These are phyloP conservation scores for Coemansia sp. DNA, from an alignment of 192 early-diverging fungal genomes.

Conservation along the genomic window DNA sequence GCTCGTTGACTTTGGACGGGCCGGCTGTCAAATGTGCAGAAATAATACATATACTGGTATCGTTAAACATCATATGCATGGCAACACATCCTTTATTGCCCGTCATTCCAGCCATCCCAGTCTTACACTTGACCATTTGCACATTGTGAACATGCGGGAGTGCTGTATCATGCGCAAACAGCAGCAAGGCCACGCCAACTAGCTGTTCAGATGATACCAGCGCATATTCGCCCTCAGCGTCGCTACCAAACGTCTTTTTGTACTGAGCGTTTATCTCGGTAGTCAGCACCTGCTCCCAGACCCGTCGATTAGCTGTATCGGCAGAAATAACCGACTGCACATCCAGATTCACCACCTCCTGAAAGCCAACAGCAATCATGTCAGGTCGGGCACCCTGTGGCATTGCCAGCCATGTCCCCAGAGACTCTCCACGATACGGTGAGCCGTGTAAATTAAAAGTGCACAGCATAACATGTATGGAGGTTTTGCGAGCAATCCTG, in stretches of 20 bases:
- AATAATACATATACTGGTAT: constrained; percentile 86
- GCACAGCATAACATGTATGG: constrained; percentile 72
- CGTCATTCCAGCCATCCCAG: constrained; percentile 91
- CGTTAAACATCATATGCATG: constrained; percentile 79
- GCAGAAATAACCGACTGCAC: constrained; percentile 65
- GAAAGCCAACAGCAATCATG: constrained; percentile 84
- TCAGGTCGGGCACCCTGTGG: constrained; percentile 60
- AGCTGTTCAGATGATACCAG: constrained; percentile 82
- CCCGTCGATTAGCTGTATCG: constrained; percentile 60
- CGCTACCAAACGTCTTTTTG: constrained; percentile 15
- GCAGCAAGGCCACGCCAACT: constrained; percentile 85
- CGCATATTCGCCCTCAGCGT: constrained; percentile 61
- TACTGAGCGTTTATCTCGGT: constrained; percentile 38
- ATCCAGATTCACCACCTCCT: constrained; percentile 95
- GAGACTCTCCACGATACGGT: constrained; percentile 59
- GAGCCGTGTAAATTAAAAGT: constrained; percentile 94
- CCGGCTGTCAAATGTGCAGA: constrained; percentile 95
- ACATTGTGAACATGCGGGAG: constrained; percentile 74
- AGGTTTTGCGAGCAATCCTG: constrained; percentile 31
- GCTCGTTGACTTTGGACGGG: constrained; percentile 65
- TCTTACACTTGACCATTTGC: constrained; percentile 85
- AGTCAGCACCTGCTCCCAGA: constrained; percentile 38
- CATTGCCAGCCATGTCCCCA: constrained; percentile 50
- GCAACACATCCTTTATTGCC: constrained; percentile 98
- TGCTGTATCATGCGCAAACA: constrained; percentile 74